These are phyloP conservation scores for Ustilago crameri DNA, from an alignment of 1,284 basidiomycete species.

Conservation along the genomic window DNA sequence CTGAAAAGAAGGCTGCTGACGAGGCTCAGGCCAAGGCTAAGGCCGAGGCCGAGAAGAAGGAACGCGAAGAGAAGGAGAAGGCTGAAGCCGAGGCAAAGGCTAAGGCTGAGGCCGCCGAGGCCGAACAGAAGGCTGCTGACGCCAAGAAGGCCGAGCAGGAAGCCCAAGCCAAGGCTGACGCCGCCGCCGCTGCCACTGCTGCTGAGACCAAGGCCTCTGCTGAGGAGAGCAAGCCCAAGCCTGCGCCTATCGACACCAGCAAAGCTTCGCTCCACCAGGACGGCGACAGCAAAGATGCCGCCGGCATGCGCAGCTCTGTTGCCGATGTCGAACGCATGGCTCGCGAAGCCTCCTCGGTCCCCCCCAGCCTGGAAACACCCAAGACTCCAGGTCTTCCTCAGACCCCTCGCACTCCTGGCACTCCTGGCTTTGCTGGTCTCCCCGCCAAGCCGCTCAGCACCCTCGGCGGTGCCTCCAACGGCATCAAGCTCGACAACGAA, in stretches of 20 bases:
- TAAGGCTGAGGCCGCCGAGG: slow-evolving; percentile 16
- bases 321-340: slow-evolving; percentile 64
- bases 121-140: slow-evolving; percentile 28
- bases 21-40: slow-evolving; percentile 39
- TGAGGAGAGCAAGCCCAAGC: slow-evolving; percentile 44
- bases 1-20: slow-evolving; percentile 44
- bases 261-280: slow-evolving; percentile 39
- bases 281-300: slow-evolving; percentile 35
- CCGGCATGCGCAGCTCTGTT: slow-evolving; percentile 51
- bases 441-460: slow-evolving; percentile 63
- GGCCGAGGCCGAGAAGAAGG: slow-evolving; percentile 43
- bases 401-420: slow-evolving; percentile 61
- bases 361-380: slow-evolving; percentile 53
- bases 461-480: slow-evolving; percentile 40
- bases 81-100: slow-evolving; percentile 31
- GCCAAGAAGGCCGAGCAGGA: slow-evolving; percentile 45
- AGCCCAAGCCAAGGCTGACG: slow-evolving; percentile 41
- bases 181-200: slow-evolving; percentile 26
- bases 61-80: slow-evolving; percentile 41
- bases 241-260: slow-evolving; percentile 48
- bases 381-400: slow-evolving; percentile 53
- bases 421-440: slow-evolving; percentile 62
- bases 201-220: slow-evolving; percentile 43
- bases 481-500: slow-evolving; percentile 62
- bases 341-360: slow-evolving; percentile 62